Evolutionary conservation across 768 basidiomycete species (phyloP), one percentile per base, ranked within the genome.

Genomic region (Lentinula sp.): DNA sequence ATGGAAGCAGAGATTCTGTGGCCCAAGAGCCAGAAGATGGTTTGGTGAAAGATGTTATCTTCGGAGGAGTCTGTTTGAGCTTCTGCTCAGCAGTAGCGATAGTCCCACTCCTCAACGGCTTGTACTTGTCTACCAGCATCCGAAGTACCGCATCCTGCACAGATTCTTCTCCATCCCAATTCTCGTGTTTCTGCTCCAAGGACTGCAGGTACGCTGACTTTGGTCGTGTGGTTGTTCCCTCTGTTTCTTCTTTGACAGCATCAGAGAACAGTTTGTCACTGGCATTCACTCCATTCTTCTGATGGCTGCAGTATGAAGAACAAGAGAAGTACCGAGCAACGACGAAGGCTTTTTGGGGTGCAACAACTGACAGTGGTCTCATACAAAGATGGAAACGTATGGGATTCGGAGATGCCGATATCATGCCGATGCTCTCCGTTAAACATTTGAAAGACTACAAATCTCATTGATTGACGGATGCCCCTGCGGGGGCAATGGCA

Each of bases 41-140:
- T 45, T 52, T 37, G 28, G 63, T 3, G 70, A 69, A 43, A 61
- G 63, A 39, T 61, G 54, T 57, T 48, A 84, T 67, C 39, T 67
- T 73, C 4, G 82, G 81, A 1, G 78, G 80, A 1, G 74, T 70
- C 48, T 77, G 72, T 69, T 80, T 85, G 56, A 90, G 65, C 69
- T 85, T 89, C 68, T 89, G 76, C 55, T 91, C 88, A 5, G 88
- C 87, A 1, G 81, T 78, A 62, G 76, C 71, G 46, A 89, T 79
- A 10, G 74, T 69, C 8, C 84, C 85, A 8, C 76, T 80, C n/a
- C 89, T 80, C 37, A 93, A 72, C 1, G 92, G 91, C 71, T 89
- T 93, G 76, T 93, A 87, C 69, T 91, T 89, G 76, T 94, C 92
- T 37, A 93, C 80, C 5, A 94, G 79, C 90, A 95, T 94, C 21